phyloP scores from a whole-genome alignment of 192 early-diverging fungal species.

The Cetraspora pellucida region DNA sequence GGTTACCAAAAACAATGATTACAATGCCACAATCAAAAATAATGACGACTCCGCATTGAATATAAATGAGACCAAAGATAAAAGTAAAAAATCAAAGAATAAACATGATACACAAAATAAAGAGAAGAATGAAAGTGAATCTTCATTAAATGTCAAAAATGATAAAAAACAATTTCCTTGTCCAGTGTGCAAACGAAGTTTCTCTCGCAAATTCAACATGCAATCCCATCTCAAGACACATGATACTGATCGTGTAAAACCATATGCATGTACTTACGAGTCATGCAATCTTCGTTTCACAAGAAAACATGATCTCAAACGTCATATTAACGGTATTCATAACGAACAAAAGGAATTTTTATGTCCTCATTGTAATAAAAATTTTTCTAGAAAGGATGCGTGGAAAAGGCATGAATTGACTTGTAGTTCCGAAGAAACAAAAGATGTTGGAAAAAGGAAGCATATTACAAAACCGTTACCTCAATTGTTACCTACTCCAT shows the following conservation, averaged over 20 bases:
- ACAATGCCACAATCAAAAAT: too few species aligned
- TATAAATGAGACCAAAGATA: too few species aligned
- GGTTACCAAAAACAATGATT: too few species aligned
- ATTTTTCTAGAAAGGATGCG: slow-evolving; percentile 27
- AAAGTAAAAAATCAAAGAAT: too few species aligned
- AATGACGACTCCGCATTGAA: too few species aligned
- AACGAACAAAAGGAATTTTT: slow-evolving; percentile 4
- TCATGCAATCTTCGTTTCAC: slow-evolving; percentile 44
- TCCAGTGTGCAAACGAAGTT: slow-evolving; percentile 41
- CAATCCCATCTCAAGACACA: slow-evolving; percentile 48
- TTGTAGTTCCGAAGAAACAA: neutral
- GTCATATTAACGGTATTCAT: slow-evolving; percentile 40
- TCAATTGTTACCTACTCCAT: neutral
- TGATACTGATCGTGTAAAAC: slow-evolving; percentile 35
- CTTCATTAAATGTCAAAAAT: neutral
- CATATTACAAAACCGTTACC: neutral
- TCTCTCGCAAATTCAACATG: slow-evolving; percentile 45
- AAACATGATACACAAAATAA: neutral
- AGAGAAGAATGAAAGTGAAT: neutral
- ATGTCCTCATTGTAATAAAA: slow-evolving; percentile 18
- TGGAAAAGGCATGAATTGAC: slow-evolving; percentile 19
- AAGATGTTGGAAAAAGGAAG: neutral
- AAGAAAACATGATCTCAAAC: slow-evolving; percentile 48
- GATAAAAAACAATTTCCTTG: slow-evolving; percentile 35
- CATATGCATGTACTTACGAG: slow-evolving; percentile 41